A percentile compares a stretch with the other conserved stretches of the same genome.
Conservation (phyloP, 495 filamentous ascomycete genomes). For the Penicillium dipodomyicola region DNA sequence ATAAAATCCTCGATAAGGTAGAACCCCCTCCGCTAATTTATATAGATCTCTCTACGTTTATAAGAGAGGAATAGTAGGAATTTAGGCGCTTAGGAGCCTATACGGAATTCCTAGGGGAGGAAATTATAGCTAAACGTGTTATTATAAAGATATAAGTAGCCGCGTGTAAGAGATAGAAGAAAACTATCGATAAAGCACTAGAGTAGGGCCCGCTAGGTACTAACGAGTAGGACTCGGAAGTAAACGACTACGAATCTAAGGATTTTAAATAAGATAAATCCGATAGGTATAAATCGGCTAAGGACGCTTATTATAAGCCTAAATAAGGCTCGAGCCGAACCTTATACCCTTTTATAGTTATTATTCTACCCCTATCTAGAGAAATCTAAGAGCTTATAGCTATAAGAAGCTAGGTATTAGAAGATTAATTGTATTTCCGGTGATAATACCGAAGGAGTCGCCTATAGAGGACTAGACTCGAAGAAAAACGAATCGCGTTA, state of each 20-base stretch:
- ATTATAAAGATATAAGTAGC: background rate
- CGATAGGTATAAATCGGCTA: too few relatives aligned
- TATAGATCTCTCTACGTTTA: background rate
- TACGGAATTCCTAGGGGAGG: background rate
- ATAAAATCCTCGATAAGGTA: background rate
- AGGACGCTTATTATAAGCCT: too few relatives aligned
- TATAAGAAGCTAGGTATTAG: too few relatives aligned
- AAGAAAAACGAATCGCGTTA: too few relatives aligned
- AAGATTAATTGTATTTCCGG: too few relatives aligned
- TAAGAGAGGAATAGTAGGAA: background rate
- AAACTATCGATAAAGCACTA: background rate
- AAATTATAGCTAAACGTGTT: background rate
- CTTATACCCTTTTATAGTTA: too few relatives aligned
- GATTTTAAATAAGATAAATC: background rate
- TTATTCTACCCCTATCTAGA: too few relatives aligned
- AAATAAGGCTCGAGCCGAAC: too few relatives aligned
- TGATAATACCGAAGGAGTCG: too few relatives aligned
- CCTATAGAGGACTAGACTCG: too few relatives aligned
- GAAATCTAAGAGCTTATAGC: too few relatives aligned
- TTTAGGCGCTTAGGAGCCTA: background rate
- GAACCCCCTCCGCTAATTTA: background rate
- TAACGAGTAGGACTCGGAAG: background rate
- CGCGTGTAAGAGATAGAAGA: background rate
- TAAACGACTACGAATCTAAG: background rate
- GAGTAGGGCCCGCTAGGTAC: background rate